Base-by-base conservation (phyloP, 1,139 yeast species). In the Debaryomyces fabryi region DNA sequence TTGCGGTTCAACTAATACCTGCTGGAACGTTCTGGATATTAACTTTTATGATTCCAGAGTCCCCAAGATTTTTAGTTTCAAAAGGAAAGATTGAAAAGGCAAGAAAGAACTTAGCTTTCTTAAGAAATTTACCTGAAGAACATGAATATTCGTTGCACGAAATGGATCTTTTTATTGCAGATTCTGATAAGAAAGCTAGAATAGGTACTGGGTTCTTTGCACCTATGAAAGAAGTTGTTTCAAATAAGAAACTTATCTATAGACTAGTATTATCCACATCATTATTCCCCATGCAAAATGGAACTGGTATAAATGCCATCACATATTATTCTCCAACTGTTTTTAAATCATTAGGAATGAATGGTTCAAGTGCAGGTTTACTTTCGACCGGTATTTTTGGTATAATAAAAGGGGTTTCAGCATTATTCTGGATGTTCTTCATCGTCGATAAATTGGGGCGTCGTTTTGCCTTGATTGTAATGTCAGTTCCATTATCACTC, bases 331-430 rank as follows among this genome's bases (percentile, higher is more conserved):
- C 72, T 6, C 70, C 70, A 2, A 59, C 69, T 0, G 65, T 69
- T 39, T 65, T 69, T 52, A 61, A 64, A 47, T 65, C 71, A 3
- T 58, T 69, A 35, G 74, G 74, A 8, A 60, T 68, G 2, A 55
- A 46, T 39, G 70, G 71, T 1, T 49, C 65, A 4, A 62, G 63
- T 44, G 74, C 84, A 2, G 74, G 82, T 1, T 68, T 82, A 42
- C 68, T 79, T 40, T 77, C 85, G 9, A 83, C 87, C 3, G 86
- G 86, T 49, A 72, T 82, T 41, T 82, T 82, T 61, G 83, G 86
- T 34, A 66, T 81, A 27, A 65, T 78, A 36, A 80, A 81, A 54
- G 74, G 77, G 7, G 58, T 68, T 4, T 68, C 78, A 2, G 68
- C 81, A 5, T 60, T 78, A 16, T 49, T 70, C 10, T 72, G 79